Percentiles rank a stretch among this genome's conserved stretches.
phyloP scores from a whole-genome alignment of 805 yeast genomes.

The Blastobotrys muscicola region DNA sequence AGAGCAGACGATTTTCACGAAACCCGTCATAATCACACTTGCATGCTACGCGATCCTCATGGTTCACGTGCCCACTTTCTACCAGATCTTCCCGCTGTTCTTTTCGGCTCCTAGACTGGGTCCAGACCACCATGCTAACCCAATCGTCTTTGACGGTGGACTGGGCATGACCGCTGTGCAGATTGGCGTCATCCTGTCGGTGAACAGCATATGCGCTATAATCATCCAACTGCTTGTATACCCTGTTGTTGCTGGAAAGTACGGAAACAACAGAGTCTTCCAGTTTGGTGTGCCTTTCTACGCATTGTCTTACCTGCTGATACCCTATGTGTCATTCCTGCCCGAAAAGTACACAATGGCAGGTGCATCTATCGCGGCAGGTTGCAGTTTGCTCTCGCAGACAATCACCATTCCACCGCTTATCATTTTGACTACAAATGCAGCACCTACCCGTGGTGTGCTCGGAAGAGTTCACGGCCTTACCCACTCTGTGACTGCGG shows the following conservation, averaged over 20 bases:
- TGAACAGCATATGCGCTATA: slow-evolving; percentile 44
- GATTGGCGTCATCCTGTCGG: slow-evolving; percentile 40
- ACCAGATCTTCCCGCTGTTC: slow-evolving; percentile 45
- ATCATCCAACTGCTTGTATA: slow-evolving; percentile 39
- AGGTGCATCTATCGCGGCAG: slow-evolving; percentile 1
- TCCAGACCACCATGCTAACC: slow-evolving; percentile 29
- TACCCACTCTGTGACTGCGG: slow-evolving; percentile 8
- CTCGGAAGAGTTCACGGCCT: slow-evolving; percentile 12
- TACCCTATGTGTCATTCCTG: slow-evolving; percentile 33
- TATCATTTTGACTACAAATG: slow-evolving; percentile 10
- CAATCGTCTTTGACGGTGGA: slow-evolving; percentile 41
- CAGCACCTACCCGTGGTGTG: slow-evolving; percentile 9
- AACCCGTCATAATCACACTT: slow-evolving; percentile 10
- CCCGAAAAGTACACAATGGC: slow-evolving; percentile 2
- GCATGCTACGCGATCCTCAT: slow-evolving; percentile 23
- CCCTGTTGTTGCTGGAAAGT: slow-evolving; percentile 40
- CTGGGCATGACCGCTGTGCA: slow-evolving; percentile 36
- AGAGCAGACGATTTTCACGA: slow-evolving; percentile 6
- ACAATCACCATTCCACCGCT: slow-evolving; percentile 12
- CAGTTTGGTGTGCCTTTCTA: slow-evolving; percentile 33
- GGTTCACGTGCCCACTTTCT: slow-evolving; percentile 38
- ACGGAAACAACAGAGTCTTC: slow-evolving; percentile 35
- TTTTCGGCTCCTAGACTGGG: slow-evolving; percentile 28
- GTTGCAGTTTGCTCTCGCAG: slow-evolving; percentile 3
- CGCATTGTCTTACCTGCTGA: slow-evolving; percentile 35